These are phyloP conservation scores for Jackrogersella multiformis DNA, from an alignment of 495 filamentous ascomycete species.

Conservation along the genomic window DNA sequence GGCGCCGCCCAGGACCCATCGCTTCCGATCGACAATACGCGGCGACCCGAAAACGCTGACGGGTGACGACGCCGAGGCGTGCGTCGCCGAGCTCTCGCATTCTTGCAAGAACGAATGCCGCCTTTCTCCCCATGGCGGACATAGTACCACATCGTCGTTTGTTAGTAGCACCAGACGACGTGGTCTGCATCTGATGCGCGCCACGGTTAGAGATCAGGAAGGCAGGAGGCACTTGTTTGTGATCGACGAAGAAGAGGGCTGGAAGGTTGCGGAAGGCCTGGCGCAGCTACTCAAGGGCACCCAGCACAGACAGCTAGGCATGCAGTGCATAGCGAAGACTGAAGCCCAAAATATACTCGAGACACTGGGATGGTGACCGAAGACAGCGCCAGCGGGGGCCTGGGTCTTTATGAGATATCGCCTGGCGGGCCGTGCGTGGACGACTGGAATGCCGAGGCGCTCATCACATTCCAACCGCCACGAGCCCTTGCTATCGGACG, in stretches of 20 bases:
- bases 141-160: constrained; percentile 48
- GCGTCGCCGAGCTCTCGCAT: constrained; percentile 65
- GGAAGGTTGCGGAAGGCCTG: constrained; percentile 90
- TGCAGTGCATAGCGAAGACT: constrained; percentile 64
- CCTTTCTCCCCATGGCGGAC: constrained; percentile 48
- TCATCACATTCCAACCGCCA: constrained; percentile 23
- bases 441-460: constrained; percentile 23
- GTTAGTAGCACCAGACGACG: constrained; percentile 57
- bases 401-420: constrained; percentile 25
- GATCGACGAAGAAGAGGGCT: constrained; percentile 81
- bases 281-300: constrained; percentile 76
- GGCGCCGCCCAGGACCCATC: constrained; percentile 49
- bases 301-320: constrained; percentile 72
- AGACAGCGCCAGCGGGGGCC: background rate
- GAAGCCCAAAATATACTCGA: constrained; percentile 71
- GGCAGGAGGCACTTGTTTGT: constrained; percentile 86
- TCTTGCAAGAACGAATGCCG: constrained; percentile 71
- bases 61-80: constrained; percentile 70
- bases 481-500: background rate
- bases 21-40: constrained; percentile 41
- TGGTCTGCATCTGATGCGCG: constrained; percentile 81
- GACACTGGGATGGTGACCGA: constrained; percentile 65
- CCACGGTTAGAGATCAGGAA: constrained; percentile 83
- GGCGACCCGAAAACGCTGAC: constrained; percentile 59
- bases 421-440: background rate